Percentiles rank a stretch among this genome's conserved stretches.
Conservation (phyloP, 352 stramenopile genomes). For the Phytopythium aichiense region DNA sequence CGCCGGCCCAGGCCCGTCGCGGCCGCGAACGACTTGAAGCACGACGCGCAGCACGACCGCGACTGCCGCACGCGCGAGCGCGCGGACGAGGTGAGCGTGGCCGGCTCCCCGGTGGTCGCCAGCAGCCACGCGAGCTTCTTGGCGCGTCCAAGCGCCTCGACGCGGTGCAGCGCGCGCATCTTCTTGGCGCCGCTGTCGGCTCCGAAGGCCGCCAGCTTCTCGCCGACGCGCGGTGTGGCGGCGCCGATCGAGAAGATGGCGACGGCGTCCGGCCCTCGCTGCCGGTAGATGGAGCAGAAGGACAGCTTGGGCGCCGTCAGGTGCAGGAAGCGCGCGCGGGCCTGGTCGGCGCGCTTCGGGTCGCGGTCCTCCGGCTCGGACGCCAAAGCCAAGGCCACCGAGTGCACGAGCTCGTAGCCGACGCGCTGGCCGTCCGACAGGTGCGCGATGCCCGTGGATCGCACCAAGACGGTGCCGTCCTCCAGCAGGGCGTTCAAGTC, state of each 20-base stretch:
- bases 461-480: slow-evolving; percentile 25
- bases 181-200: slow-evolving; percentile 22
- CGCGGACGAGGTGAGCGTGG: slow-evolving; percentile 18
- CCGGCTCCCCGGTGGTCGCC: slow-evolving; percentile 15
- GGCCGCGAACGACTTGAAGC: not conserved
- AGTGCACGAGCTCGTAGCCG: slow-evolving; percentile 30
- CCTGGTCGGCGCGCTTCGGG: not conserved
- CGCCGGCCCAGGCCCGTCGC: not conserved
- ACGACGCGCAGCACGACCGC: not conserved
- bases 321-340: not conserved
- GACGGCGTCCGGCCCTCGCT: slow-evolving; percentile 19
- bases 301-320: slow-evolving; percentile 13
- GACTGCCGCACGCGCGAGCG: slow-evolving; percentile 17
- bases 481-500: not conserved
- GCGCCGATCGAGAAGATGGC: slow-evolving; percentile 29
- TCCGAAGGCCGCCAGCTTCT: slow-evolving; percentile 1
- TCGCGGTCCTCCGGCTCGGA: not conserved
- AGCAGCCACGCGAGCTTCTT: slow-evolving; percentile 36
- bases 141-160: slow-evolving; percentile 19
- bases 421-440: slow-evolving; percentile 22
- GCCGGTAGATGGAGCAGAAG: slow-evolving; percentile 35
- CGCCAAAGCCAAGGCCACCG: slow-evolving; percentile 21
- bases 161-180: slow-evolving; percentile 23
- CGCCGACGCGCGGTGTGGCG: slow-evolving; percentile 7
- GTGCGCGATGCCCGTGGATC: slow-evolving; percentile 19